Evolutionary conservation across 2,329 filamentous ascomycete genomes (phyloP), one percentile per base, ranked within the genome.

Genomic region (Fusarium nanum): DNA sequence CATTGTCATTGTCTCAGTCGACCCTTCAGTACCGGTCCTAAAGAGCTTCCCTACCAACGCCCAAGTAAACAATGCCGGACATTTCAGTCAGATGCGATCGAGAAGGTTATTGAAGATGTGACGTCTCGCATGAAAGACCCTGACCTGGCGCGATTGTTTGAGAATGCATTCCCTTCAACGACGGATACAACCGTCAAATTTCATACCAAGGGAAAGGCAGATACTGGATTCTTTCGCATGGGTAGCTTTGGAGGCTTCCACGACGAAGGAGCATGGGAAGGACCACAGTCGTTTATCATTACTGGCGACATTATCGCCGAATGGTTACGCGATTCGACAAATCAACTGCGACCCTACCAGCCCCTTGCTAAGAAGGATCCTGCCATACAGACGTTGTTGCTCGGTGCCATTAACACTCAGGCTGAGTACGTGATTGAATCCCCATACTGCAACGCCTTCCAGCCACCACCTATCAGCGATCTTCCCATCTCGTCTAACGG

Each of bases 361-460:
- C 83, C 88, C 0, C 84, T 99, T 25, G 92, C 94, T 4, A 93
- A 90, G 75, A 93, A 93, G 69, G 94, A 98, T 76, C 87, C 89
- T 41, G 87, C 86, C 44, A 90, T 99, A 53, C 89, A 91, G 77
- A 91, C 88, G 67, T 83, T 99, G 56, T 93, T 99, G 27, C 83
- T 97, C 2, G 96, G 96, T 23, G 95, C 95, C 44, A 97, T 98
- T 82, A 97, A 97, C 79, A 98, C 96, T 0, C 96, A 99, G 81
- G 88, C 93, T 18, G 95, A 98, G 79, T 98, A 94, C 76, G 93
- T 99, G 44, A 97, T 98, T 67, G 89, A 93, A 75, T 94, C 92
- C 2, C 96, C 96, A 0, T 99, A 98, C 82, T 99, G 96, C 86
- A 98, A 99, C 79, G 96, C 96, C 20, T 99, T 98, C 80, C 96